phyloP scores from a whole-genome alignment of 805 yeast species.

The Jamesozyma gamospora region DNA sequence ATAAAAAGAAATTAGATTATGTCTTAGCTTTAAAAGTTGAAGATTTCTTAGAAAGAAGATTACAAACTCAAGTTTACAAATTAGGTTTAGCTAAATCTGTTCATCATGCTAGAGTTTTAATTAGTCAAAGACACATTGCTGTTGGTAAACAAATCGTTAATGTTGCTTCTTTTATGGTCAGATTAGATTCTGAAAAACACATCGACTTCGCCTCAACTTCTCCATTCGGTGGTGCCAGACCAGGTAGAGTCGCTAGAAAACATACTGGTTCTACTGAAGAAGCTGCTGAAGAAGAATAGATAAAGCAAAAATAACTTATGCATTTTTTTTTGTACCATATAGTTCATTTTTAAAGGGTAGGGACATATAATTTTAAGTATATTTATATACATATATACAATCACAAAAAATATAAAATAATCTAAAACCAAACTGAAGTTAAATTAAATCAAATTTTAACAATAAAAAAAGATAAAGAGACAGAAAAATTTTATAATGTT shows the following conservation, averaged over 20 bases:
- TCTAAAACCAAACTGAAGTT: too few relatives aligned
- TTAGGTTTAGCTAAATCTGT: constrained; percentile 98
- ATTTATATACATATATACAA: too few relatives aligned
- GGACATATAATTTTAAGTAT: background rate
- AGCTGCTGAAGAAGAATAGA: constrained; percentile 47
- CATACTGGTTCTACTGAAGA: constrained; percentile 58
- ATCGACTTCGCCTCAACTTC: constrained; percentile 98
- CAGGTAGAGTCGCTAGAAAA: constrained; percentile 99
- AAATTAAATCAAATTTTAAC: too few relatives aligned
- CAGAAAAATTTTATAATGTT: too few relatives aligned
- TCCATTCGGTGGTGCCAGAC: constrained; percentile 99
- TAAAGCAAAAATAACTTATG: background rate
- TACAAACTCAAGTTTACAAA: constrained; percentile 99
- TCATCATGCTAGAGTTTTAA: constrained; percentile 99
- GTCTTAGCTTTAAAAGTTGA: constrained; percentile 95
- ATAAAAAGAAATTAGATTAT: constrained; percentile 99
- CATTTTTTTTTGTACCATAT: background rate
- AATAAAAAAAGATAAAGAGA: too few relatives aligned
- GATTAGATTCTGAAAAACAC: constrained; percentile 99
- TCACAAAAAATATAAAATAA: too few relatives aligned
- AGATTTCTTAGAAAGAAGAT: constrained; percentile 99
- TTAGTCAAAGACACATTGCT: constrained; percentile 97
- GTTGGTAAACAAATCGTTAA: constrained; percentile 99
- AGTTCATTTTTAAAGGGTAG: background rate
- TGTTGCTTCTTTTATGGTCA: constrained; percentile 98